Percentiles rank a stretch among this genome's conserved stretches.
phyloP scores from a whole-genome alignment of 2,329 filamentous ascomycete species.

The Cladosporium sp. region DNA sequence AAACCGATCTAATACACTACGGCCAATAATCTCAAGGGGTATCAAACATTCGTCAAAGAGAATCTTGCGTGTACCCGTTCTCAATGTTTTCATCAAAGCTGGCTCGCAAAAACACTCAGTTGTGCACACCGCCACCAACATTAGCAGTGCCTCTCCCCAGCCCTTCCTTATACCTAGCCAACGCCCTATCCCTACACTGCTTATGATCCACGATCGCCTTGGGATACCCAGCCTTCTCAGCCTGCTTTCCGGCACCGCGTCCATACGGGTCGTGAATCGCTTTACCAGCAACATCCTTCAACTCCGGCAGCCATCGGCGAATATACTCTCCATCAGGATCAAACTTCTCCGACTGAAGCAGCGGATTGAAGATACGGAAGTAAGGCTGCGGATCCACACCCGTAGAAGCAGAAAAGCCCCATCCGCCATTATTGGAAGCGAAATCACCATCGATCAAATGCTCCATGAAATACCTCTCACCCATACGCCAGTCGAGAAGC shows the following conservation, averaged over 20 bases:
- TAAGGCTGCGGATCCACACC: constrained; percentile 86
- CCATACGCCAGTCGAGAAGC: constrained; percentile 77
- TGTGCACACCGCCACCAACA: constrained; percentile 31
- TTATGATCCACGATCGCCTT: constrained; percentile 72
- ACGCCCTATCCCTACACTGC: constrained; percentile 60
- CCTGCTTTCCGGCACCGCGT: constrained; percentile 55
- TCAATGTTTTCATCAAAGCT: no score
- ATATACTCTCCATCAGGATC: constrained; percentile 77
- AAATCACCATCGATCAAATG: constrained; percentile 76
- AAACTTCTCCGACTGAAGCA: constrained; percentile 82
- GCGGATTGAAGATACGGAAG: constrained; percentile 84
- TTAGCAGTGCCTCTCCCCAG: constrained; percentile 49
- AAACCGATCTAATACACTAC: no score
- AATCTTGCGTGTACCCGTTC: no score
- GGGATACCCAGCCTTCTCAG: constrained; percentile 68
- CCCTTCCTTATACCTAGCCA: constrained; percentile 67
- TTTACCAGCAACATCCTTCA: constrained; percentile 59
- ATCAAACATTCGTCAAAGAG: no score
- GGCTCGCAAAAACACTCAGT: constrained; percentile 21
- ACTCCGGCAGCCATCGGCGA: constrained; percentile 74
- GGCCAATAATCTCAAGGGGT: no score
- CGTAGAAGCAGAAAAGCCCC: constrained; percentile 62
- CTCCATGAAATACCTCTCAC: constrained; percentile 80
- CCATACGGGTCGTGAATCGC: constrained; percentile 79
- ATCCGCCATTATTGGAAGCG: constrained; percentile 70